Percentiles rank a stretch among this genome's conserved stretches.
phyloP scores from a whole-genome alignment of 257 asterid genomes.

The Solanum rostratum region DNA sequence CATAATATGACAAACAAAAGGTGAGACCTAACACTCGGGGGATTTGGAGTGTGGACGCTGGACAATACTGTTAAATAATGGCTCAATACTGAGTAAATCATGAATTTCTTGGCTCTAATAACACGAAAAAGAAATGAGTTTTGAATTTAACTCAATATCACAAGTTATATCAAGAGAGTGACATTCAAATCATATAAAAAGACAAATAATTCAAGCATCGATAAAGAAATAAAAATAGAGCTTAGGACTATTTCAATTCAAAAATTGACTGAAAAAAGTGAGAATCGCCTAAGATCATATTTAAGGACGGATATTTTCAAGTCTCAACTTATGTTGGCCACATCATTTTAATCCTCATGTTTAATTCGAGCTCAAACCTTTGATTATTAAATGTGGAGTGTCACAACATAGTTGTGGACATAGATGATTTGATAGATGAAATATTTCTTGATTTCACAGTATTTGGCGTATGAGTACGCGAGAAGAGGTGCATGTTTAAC shows the following conservation, averaged over 20 bases:
- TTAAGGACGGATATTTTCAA: no score
- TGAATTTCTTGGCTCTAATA: neutral
- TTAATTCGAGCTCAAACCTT: neutral
- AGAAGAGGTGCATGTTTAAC: slow-evolving; percentile 64
- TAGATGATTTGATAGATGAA: neutral
- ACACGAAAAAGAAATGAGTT: no score
- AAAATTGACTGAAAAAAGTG: no score
- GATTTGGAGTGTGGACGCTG: neutral
- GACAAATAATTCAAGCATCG: no score
- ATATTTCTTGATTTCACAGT: slow-evolving; percentile 10
- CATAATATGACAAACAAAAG: no score
- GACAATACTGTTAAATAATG: neutral
- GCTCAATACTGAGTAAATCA: neutral
- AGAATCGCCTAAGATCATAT: no score
- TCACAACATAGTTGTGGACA: neutral
- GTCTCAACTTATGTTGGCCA: neutral
- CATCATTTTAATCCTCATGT: neutral
- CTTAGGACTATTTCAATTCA: no score
- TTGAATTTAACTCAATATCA: no score
- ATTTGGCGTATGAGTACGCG: slow-evolving; percentile 75
- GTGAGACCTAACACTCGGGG: no score
- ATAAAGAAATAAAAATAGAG: neutral
- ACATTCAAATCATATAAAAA: no score
- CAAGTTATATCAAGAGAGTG: neutral
- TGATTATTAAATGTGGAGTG: neutral